phyloP scores from a whole-genome alignment of 2,329 filamentous ascomycete species.

The Polytolypa hystricis region DNA sequence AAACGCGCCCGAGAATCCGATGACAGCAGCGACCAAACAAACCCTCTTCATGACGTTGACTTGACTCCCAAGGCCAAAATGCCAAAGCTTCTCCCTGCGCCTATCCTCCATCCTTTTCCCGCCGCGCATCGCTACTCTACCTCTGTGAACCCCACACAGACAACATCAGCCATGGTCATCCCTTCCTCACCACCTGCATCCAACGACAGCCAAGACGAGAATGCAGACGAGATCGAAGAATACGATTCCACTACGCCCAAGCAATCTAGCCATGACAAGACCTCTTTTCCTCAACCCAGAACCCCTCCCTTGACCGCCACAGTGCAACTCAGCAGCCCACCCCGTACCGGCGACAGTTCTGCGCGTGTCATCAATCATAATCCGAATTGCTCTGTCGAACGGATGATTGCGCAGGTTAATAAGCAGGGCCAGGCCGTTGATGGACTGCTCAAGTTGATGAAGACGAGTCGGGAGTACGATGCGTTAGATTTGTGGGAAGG shows the following conservation, averaged over 20 bases:
- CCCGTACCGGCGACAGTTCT: conserved; percentile 18
- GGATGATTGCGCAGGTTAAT: conserved; percentile 16
- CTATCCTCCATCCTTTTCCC: conserved; percentile 10
- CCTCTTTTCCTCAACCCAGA: conserved; percentile 4
- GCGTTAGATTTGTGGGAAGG: conserved; percentile 16
- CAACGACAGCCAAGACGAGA: conserved; percentile 9
- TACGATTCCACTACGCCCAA: conserved; percentile 5
- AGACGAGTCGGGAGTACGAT: conserved; percentile 21
- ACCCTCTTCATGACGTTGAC: conserved; percentile 4
- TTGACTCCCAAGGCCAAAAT: conserved; percentile 9
- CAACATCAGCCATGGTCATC: conserved; percentile 5
- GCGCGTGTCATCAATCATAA: conserved; percentile 10
- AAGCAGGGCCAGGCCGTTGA: conserved; percentile 28
- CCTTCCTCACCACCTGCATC: conserved; percentile 14
- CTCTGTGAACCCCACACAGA: no score
- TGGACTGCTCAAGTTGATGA: conserved; percentile 30
- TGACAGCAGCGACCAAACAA: background rate
- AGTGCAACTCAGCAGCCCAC: conserved; percentile 27
- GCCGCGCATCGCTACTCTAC: conserved; percentile 5
- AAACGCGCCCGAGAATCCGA: no score
- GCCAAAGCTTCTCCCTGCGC: conserved; percentile 11
- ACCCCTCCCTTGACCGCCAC: conserved; percentile 18
- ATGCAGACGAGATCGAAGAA: conserved; percentile 9
- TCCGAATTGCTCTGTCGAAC: conserved; percentile 12
- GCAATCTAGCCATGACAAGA: conserved; percentile 13